Percentiles rank a stretch among this genome's conserved stretches.
These are phyloP conservation scores for Xanthoconium separans DNA, from an alignment of 1,284 basidiomycete species.

Conservation along the genomic window DNA sequence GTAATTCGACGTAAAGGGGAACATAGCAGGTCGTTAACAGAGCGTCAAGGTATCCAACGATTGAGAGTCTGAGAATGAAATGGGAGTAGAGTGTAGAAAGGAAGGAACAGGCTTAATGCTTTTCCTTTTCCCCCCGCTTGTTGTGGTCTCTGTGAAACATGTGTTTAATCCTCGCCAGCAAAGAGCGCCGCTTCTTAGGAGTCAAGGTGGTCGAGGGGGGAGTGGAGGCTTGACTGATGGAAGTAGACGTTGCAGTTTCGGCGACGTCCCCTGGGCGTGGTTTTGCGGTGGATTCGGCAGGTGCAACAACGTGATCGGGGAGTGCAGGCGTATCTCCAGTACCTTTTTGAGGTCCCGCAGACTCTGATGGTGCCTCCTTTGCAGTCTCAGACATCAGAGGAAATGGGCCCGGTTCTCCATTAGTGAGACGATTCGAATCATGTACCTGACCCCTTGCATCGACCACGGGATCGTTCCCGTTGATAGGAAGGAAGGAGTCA, in stretches of 20 bases:
- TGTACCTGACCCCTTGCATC: constrained; percentile 9
- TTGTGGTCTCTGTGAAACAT: constrained; percentile 40
- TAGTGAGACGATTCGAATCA: background rate
- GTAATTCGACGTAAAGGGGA: constrained; percentile 15
- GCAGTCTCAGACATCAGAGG: background rate
- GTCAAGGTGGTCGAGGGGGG: constrained; percentile 25
- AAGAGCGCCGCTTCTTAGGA: constrained; percentile 43
- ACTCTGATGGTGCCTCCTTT: constrained; percentile 6
- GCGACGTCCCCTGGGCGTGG: background rate
- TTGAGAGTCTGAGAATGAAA: background rate
- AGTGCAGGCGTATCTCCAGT: background rate
- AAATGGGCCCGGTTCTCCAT: background rate
- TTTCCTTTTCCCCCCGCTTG: constrained; percentile 21
- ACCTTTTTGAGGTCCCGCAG: background rate
- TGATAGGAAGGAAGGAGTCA: constrained; percentile 39
- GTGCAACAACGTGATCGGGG: background rate
- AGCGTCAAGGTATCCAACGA: constrained; percentile 3
- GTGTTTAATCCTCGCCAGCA: constrained; percentile 45
- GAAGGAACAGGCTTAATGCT: constrained; percentile 11
- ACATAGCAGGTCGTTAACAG: constrained; percentile 22
- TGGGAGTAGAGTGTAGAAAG: background rate
- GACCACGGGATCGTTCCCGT: constrained; percentile 21
- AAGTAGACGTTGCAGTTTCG: background rate
- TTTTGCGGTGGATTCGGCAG: background rate
- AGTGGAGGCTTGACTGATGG: background rate